phyloP scores from a whole-genome alignment of 2,329 filamentous ascomycete species.

The Alternaria triticina region DNA sequence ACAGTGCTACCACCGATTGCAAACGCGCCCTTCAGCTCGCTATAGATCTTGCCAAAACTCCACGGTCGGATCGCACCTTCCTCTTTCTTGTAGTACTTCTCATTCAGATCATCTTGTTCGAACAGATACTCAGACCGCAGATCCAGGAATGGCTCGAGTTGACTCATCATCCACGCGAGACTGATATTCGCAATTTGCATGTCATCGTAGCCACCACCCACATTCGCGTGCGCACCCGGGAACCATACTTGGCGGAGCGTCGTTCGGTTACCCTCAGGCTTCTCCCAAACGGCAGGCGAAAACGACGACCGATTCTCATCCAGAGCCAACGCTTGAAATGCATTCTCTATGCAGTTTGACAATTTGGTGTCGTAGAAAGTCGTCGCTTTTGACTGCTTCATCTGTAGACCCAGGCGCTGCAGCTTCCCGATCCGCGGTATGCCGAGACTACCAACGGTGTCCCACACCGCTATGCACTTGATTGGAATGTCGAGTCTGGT shows the following conservation, averaged over 20 bases:
- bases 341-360: slow-evolving; percentile 55
- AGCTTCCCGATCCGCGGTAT: slow-evolving; percentile 54
- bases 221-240: slow-evolving; percentile 60
- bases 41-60: slow-evolving; percentile 56
- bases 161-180: slow-evolving; percentile 64
- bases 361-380: slow-evolving; percentile 58
- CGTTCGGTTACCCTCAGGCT: slow-evolving; percentile 53
- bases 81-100: slow-evolving; percentile 52
- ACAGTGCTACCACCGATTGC: slow-evolving; percentile 53
- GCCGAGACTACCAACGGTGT: slow-evolving; percentile 57
- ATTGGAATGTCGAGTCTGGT: slow-evolving; percentile 48
- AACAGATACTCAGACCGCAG: slow-evolving; percentile 56
- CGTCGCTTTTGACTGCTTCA: slow-evolving; percentile 46
- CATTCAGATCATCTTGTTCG: slow-evolving; percentile 55
- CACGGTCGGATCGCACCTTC: slow-evolving; percentile 54
- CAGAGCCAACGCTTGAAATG: slow-evolving; percentile 62
- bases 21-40: slow-evolving; percentile 55
- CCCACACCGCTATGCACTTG: slow-evolving; percentile 57
- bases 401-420: slow-evolving; percentile 45
- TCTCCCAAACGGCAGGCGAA: slow-evolving; percentile 60
- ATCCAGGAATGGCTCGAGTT: slow-evolving; percentile 56
- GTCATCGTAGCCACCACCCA: slow-evolving; percentile 57
- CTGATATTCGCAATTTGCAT: slow-evolving; percentile 58
- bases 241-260: slow-evolving; percentile 63
- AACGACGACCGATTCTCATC: slow-evolving; percentile 61